These are phyloP conservation scores for Capsicum rhomboideum DNA, from an alignment of 257 asterid genomes.

Conservation along the genomic window DNA sequence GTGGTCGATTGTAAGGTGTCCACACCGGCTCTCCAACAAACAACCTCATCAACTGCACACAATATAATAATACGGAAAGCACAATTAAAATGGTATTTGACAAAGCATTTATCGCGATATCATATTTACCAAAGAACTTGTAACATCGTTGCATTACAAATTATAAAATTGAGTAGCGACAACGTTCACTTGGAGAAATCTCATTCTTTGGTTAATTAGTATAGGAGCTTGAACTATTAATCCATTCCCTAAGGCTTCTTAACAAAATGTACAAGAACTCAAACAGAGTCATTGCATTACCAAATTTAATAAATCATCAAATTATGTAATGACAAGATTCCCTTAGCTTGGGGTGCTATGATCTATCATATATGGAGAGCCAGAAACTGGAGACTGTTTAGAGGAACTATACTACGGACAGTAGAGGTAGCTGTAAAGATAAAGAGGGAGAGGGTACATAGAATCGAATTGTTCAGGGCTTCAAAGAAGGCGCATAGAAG, in stretches of 20 bases:
- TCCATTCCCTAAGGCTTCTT: background rate
- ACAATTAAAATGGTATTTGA: background rate
- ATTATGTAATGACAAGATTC: background rate
- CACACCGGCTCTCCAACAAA: slow-evolving; percentile 90
- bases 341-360: too few species aligned
- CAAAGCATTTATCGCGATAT: background rate
- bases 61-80: background rate
- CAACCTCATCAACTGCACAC: slow-evolving; percentile 67
- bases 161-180: background rate
- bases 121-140: background rate
- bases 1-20: slow-evolving; percentile 77
- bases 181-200: background rate
- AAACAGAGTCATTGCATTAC: background rate
- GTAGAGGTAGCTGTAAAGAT: too few species aligned
- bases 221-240: background rate
- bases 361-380: too few species aligned
- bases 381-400: too few species aligned
- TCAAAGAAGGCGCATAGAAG: too few species aligned
- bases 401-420: too few species aligned
- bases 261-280: background rate
- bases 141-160: background rate
- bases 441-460: too few species aligned
- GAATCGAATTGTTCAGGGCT: too few species aligned
- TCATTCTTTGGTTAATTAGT: background rate
- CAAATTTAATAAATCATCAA: background rate